Evolutionary conservation across 2,329 filamentous ascomycete genomes (phyloP), one percentile per base, ranked within the genome.

Genomic region (Clarireedia homoeocarpa): DNA sequence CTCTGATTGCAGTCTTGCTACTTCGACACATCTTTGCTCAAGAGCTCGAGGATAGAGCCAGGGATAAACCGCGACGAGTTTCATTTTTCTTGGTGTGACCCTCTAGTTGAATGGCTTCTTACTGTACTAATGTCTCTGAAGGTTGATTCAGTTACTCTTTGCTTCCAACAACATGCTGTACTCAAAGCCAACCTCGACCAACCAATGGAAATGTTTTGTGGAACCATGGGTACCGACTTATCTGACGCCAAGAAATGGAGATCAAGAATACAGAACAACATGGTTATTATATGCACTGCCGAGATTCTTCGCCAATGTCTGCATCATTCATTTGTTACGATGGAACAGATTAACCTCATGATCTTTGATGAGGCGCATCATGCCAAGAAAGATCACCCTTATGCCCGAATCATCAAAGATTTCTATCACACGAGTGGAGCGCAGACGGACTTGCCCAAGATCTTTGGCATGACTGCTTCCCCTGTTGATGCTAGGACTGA

Each of bases 281-380:
- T 89, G 82, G 86, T 91, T 27, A 81, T 97, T 61, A 90, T 97
- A 5, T 96, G 91, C 72, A 97, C 94, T 0, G 91, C 91, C 0
- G 91, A 94, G 64, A 86, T 97, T 3, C 77, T 97, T 4, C 79
- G 87, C 38, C 83, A 89, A 59, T 90, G 87, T 63, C 78, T 99
- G 2, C 80, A 85, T 61, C 86, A 87, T 64, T 86, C 87, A 0
- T 95, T 90, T 70, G 80, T 96, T 58, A 80, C 72, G 9, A 96
- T 99, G 74, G 75, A 82, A 17, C 82, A 88, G 63, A 90, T 97
- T 70, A 97, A 92, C 66, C 79, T 99, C 1, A 76, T 99, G 39
- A 84, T 97, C 58, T 96, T 99, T 62, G 94, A 99, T 66, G 94
- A 99, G 71, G 94, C 91, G 5, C 94, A 99, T 66, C 94, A 97